Conservation (phyloP, 352 stramenopile species). For the Pythium rishiriense region DNA sequence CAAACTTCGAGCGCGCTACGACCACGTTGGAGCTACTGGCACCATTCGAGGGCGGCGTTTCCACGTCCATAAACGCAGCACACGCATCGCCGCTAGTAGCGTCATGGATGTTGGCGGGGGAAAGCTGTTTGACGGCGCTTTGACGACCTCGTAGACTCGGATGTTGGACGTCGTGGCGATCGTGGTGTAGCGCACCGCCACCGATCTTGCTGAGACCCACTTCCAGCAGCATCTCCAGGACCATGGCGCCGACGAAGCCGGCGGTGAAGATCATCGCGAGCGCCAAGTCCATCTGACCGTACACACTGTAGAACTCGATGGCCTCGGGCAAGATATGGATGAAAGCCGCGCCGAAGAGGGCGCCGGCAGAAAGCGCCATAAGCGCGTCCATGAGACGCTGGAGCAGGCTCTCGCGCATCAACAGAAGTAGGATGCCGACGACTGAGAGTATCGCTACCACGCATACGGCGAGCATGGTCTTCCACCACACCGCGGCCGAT, state of each 20-base stretch:
- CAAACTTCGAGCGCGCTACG: slow-evolving; percentile 28
- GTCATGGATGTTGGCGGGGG: slow-evolving; percentile 10
- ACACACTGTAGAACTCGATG: slow-evolving; percentile 56
- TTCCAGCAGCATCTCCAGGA: slow-evolving; percentile 56
- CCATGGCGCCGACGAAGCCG: slow-evolving; percentile 65
- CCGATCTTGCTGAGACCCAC: slow-evolving; percentile 39
- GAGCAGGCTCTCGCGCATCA: slow-evolving; percentile 30
- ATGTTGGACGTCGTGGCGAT: slow-evolving; percentile 29
- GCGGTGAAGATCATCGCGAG: slow-evolving; percentile 56
- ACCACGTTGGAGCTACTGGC: slow-evolving; percentile 24
- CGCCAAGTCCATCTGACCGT: slow-evolving; percentile 58
- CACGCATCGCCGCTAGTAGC: slow-evolving; percentile 9
- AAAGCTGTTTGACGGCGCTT: slow-evolving; percentile 30
- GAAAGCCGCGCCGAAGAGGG: slow-evolving; percentile 72
- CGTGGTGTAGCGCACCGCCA: slow-evolving; percentile 1
- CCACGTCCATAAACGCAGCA: slow-evolving; percentile 25
- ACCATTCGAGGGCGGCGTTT: slow-evolving; percentile 25
- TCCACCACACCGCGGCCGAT: slow-evolving; percentile 34
- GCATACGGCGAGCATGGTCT: slow-evolving; percentile 40
- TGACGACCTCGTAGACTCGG: slow-evolving; percentile 12
- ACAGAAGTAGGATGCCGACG: slow-evolving; percentile 41
- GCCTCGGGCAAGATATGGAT: slow-evolving; percentile 80
- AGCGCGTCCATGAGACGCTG: slow-evolving; percentile 43
- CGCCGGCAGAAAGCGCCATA: slow-evolving; percentile 63
- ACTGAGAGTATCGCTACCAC: slow-evolving; percentile 46